Base-by-base conservation (phyloP, 2,329 filamentous ascomycete genomes). In the Delphinella strobiligena region DNA sequence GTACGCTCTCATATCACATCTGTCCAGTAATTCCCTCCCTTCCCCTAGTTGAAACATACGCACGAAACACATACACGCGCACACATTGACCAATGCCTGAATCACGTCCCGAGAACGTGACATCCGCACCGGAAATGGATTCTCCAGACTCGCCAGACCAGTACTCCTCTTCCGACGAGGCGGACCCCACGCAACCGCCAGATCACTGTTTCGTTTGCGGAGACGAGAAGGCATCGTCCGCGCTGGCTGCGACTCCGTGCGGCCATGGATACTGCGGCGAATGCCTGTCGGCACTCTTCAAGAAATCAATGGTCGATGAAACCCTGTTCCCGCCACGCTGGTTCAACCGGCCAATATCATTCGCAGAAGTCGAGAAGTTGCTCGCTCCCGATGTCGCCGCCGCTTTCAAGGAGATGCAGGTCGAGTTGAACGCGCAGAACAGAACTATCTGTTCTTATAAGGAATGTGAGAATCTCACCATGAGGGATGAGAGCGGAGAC, bases 271-370 rank as follows among this genome's bases (percentile, higher is more conserved):
- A 75, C 51, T 79, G 74, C 47, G 50, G 51, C 0, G 45, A 45
- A 1, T 78, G 75, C 47, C 47, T 78, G 0, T 47, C 48, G 2
- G 40, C 44, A 0, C 60, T 75, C 0, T 71, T 77, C 49, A n/a
- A 43, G 1, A 38, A 50, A 0, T 59, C 68, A 0, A 58, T 70
- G 16, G 54, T 42, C 0, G 68, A 75, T 44, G 69, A 77, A 40
- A 58, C 63, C 0, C 49, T 72, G 0, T 78, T 74, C 41, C 74
- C 74, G 0, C 72, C 74, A 0, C 60, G 62, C 2, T 78, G 74
- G 53, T 77, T 72, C 48, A 43, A 48, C 0, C 46, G 63, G 18
- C 41, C 51, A 0, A 68, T 78, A 4, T 51, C 61, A 0, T 36
- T 69, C 1, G 50, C 53, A 1, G 36, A 45, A 0, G 59, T 58